These are phyloP conservation scores for Avena insularis DNA, from an alignment of 176 grass and related monocot genomes.

Conservation along the genomic window DNA sequence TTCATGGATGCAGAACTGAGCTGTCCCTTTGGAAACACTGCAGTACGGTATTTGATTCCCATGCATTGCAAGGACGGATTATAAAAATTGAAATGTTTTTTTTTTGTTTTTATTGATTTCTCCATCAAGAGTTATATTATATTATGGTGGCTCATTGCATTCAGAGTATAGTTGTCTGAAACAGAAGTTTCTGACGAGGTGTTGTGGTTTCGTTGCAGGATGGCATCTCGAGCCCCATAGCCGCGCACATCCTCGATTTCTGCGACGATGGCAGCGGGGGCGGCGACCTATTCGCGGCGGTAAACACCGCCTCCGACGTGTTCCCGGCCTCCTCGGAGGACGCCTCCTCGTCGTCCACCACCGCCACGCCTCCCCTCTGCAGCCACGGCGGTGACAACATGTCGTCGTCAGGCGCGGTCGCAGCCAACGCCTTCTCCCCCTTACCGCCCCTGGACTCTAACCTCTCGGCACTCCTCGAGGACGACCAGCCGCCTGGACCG, in stretches of 20 bases:
- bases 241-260: constrained; percentile 69
- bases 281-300: constrained; percentile 61
- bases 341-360: constrained; percentile 51
- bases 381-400: constrained; percentile 44
- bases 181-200: neutral
- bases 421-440: constrained; percentile 48
- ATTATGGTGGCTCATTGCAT: constrained; percentile 7
- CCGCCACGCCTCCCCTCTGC: constrained; percentile 40
- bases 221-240: constrained; percentile 83
- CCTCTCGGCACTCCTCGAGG: constrained; percentile 64
- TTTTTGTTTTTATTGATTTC: neutral
- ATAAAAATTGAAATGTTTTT: constrained; percentile 21
- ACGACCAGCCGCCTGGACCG: constrained; percentile 29
- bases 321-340: constrained; percentile 51
- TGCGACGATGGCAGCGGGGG: constrained; percentile 59
- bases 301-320: constrained; percentile 30
- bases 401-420: constrained; percentile 16
- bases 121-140: neutral
- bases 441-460: constrained; percentile 62
- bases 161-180: neutral
- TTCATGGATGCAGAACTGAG: constrained; percentile 26
- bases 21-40: constrained; percentile 33
- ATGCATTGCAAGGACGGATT: neutral
- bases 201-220: constrained; percentile 55
- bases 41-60: constrained; percentile 50